Base-by-base conservation (phyloP, 208 protist genomes). In the Leishmania braziliensis region DNA sequence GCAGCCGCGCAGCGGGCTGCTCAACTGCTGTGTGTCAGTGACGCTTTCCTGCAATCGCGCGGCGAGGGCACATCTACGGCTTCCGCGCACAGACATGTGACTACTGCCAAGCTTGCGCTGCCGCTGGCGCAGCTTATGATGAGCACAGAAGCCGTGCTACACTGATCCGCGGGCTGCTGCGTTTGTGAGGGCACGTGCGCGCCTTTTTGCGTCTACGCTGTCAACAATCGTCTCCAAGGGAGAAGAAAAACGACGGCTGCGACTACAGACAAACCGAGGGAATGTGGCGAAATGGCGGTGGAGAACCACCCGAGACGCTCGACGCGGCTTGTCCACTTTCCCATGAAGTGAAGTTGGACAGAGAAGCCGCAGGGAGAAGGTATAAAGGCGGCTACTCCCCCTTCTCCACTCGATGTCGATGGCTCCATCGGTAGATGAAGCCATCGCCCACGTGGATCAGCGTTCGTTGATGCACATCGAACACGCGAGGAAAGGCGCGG, bases 121-220 rank as follows among this genome's bases (percentile, higher is more conserved):
- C 74, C 74, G 48, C 53, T 77, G n/a, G 74, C 56, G 39, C 74
- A 77, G 74, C 74, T 77, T 14, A 46, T 77, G 33, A 58, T 76
- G 48, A 29, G 18, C n/a, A 36, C 29, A 12, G 53, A 76, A 14
- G 23, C 36, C 51, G 10, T n/a, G 46, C 29, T 62, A 48, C 51
- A 26, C 18, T 76, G 36, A 62, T 29, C 8, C 50, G 6, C 71
- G 10, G 23, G 48, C 14, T n/a, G 14, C 14, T 33, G 18, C 48
- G 50, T n/a, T 58, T 76, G 29, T 20, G 72, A 29, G 14, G 5
- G 12, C 18, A 46, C 14, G 33, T 5, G 8, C 36, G 51, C n/a
- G 10, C 33, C 5, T 76, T 48, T 48, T 43, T 54, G 18, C 53
- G 69, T 53, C 26, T 54, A 3, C 26, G 5, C 6, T 29, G n/a